A percentile compares a stretch with the other conserved stretches of the same genome.
Conservation (phyloP, 1,284 basidiomycete genomes). For the Ceratobasidium sp. region DNA sequence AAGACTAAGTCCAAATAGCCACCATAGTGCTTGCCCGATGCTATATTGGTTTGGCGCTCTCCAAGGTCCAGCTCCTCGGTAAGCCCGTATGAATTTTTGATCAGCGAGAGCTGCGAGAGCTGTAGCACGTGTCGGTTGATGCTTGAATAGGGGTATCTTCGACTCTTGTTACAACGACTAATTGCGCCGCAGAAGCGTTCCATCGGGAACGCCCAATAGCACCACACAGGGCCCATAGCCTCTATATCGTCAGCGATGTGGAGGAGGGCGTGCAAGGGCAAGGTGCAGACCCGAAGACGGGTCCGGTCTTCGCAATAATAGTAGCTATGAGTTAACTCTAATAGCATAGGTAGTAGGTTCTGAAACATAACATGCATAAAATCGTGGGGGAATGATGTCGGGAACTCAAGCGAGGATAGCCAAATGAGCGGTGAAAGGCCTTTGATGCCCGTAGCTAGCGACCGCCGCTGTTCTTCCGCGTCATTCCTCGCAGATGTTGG, state of each 20-base stretch:
- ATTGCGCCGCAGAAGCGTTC: conserved; percentile 51
- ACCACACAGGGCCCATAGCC: conserved; percentile 56
- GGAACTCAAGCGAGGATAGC: conserved; percentile 9
- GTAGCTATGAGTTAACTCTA: not conserved
- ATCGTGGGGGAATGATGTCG: conserved; percentile 44
- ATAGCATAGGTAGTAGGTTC: conserved; percentile 40
- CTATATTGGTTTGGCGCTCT: not conserved
- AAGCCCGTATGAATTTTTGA: conserved; percentile 27
- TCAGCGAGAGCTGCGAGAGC: conserved; percentile 14
- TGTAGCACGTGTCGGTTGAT: conserved; percentile 22
- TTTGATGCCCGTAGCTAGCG: no score
- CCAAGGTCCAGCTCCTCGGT: conserved; percentile 10
- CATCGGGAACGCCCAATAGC: conserved; percentile 60
- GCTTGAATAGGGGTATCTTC: conserved; percentile 17
- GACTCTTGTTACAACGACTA: conserved; percentile 43
- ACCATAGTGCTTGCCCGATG: not conserved
- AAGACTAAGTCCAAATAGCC: not conserved
- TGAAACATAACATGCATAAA: conserved; percentile 46
- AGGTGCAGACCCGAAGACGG: conserved; percentile 54
- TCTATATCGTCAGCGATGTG: conserved; percentile 56
- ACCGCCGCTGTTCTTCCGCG: no score
- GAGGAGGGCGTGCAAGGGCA: conserved; percentile 58
- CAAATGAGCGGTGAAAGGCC: no score
- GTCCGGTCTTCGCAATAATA: conserved; percentile 57
- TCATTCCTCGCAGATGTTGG: no score